phyloP scores from a whole-genome alignment of 73 alveolate genomes.

The Paramecium tetraurelia region DNA sequence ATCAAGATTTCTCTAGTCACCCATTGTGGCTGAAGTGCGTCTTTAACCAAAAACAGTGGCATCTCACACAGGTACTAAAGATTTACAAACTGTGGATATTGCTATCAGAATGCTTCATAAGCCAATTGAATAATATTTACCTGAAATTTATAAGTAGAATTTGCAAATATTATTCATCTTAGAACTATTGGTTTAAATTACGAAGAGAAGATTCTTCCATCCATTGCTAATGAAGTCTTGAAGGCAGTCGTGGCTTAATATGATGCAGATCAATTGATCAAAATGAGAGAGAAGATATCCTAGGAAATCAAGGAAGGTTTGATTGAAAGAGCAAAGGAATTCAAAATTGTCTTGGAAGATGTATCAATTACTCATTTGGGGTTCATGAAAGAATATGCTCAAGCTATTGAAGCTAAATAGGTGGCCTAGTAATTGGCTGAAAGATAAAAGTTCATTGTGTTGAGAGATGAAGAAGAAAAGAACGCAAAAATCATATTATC shows the following conservation, averaged over 20 bases:
- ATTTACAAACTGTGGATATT: constrained; percentile 77
- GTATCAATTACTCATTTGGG: constrained; percentile 84
- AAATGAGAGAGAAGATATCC: constrained; percentile 88
- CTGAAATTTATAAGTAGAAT: constrained; percentile 69
- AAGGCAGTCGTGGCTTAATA: constrained; percentile 83
- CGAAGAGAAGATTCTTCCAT: constrained; percentile 80
- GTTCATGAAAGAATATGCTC: constrained; percentile 80
- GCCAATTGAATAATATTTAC: constrained; percentile 73
- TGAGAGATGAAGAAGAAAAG: constrained; percentile 82
- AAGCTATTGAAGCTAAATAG: constrained; percentile 85
- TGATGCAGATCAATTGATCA: constrained; percentile 82
- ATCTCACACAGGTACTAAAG: constrained; percentile 87
- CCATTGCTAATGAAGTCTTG: constrained; percentile 84
- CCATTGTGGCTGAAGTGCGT: constrained; percentile 78
- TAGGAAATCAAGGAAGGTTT: constrained; percentile 76
- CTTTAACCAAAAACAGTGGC: constrained; percentile 73
- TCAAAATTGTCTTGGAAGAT: constrained; percentile 83
- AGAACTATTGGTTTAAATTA: constrained; percentile 76
- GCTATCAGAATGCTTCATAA: constrained; percentile 77
- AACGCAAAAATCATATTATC: constrained; percentile 79
- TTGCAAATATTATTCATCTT: background rate
- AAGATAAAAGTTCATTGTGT: constrained; percentile 80
- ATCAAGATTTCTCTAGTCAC: constrained; percentile 50
- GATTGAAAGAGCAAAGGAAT: constrained; percentile 79
- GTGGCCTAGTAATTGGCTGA: constrained; percentile 89